Evolutionary conservation across 805 yeast species (phyloP), one percentile per base, ranked within the genome.

Genomic region (Pichia heedii): DNA sequence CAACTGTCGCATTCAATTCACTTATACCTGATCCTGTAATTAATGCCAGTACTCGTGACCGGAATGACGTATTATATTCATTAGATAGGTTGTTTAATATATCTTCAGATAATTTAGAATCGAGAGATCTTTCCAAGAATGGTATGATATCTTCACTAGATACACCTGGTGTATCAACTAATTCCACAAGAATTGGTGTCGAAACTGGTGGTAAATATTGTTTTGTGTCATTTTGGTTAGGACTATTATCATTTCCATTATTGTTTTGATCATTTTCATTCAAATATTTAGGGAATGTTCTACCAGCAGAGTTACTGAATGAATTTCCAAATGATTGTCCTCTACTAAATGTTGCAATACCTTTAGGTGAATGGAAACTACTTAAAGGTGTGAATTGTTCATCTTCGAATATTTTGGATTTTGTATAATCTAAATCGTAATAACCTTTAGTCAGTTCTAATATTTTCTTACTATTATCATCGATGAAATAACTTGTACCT

Each of bases 21-120:
- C 85, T 74, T 5, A 88, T 84, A 1, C 93, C 93, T 33, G 86
- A 78, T 5, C 87, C 90, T 3, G 81, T 84, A 12, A 84, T 58
- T 43, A 84, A 58, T 3, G 89, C 84, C 41, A 77, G 78, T 6
- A 86, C 79, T 12, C 62, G 43, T 3, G 62, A 57, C 33, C 66
- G 50, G 30, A 42, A 44, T n/a, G 42, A 39, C 3, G 52, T 41
- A 34, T 44, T 49, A 18, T 48, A 47, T n/a, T 49, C 49, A 33
- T 45, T 45, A 8, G 46, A 46, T 40, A 84, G 62, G 40, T 81
- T 81, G 39, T 70, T 69, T 24, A 84, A 60, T 13, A 77, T 70
- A 27, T 77, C 79, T 39, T 70, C 72, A 37, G 79, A 81, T 34
- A 84, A 58, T 48, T 77, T 70, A 34, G 81, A 68, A 55, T 81